These are phyloP conservation scores for Sugiyamaella japonica DNA, from an alignment of 1,139 yeast species.

Conservation along the genomic window DNA sequence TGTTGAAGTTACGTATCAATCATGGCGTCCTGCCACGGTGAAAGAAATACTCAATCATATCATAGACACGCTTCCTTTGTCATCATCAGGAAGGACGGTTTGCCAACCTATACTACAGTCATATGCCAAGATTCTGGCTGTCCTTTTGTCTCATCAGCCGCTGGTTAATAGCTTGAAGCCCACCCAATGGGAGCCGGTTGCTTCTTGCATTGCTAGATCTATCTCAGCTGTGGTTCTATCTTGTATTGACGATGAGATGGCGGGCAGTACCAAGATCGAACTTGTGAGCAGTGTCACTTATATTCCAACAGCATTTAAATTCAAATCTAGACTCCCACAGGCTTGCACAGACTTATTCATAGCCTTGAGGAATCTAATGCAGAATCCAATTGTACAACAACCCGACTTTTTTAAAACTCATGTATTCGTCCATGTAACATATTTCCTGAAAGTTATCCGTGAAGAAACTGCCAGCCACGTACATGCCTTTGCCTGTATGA, in stretches of 20 bases:
- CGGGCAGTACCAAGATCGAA: background rate
- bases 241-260: constrained; percentile 2
- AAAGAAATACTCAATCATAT: constrained; percentile 19
- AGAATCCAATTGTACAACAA: constrained; percentile 4
- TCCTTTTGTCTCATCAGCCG: constrained; percentile 23
- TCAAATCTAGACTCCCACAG: constrained; percentile 14
- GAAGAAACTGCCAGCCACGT: constrained; percentile 27
- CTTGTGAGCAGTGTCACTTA: background rate
- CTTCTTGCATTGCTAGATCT: constrained; percentile 18
- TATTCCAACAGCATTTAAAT: background rate
- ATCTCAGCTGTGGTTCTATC: constrained; percentile 14
- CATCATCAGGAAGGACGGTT: constrained; percentile 9
- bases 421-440: constrained; percentile 14
- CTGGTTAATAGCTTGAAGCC: constrained; percentile 31
- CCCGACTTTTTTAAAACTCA: background rate
- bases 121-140: constrained; percentile 21
- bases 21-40: constrained; percentile 21
- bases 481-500: constrained; percentile 22
- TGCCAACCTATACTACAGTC: constrained; percentile 25
- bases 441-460: constrained; percentile 20
- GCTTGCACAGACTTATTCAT: constrained; percentile 6
- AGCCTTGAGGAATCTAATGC: constrained; percentile 5
- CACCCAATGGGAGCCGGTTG: constrained; percentile 29
- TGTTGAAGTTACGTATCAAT: constrained; percentile 14
- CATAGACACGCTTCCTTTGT: constrained; percentile 18